Evolutionary conservation across 371 early-diverging fungal genomes (phyloP).

Genomic region (Blakeslea trispora): DNA sequence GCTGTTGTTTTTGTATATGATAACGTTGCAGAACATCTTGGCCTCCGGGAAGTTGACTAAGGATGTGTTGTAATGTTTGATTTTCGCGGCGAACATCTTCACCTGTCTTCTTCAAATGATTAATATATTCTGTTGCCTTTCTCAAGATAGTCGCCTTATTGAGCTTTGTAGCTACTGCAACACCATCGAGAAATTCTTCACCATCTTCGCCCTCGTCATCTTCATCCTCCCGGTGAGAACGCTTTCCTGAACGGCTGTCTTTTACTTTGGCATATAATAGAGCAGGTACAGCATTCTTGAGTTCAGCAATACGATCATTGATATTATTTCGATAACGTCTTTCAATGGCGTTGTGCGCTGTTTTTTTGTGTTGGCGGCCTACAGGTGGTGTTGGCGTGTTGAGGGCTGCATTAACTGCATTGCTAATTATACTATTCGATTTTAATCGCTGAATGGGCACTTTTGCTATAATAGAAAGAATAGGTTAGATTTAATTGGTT

Average conservation of each 20-base stretch:
- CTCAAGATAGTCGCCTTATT: slow-evolving; percentile 91
- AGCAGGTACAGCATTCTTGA: slow-evolving; percentile 85
- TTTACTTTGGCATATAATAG: slow-evolving; percentile 64
- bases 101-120: slow-evolving; percentile 67
- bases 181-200: slow-evolving; percentile 68
- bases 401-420: slow-evolving; percentile 16
- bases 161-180: slow-evolving; percentile 73
- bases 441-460: slow-evolving; percentile 46
- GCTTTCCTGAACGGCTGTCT: slow-evolving; percentile 29
- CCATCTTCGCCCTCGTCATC: slow-evolving; percentile 62
- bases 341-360: slow-evolving; percentile 93
- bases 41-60: slow-evolving; percentile 60
- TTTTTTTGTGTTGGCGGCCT: slow-evolving; percentile 66
- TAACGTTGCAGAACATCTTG: slow-evolving; percentile 43
- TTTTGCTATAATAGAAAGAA: slow-evolving; percentile 26
- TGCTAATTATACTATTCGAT: slow-evolving; percentile 16
- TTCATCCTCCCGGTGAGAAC: slow-evolving; percentile 41
- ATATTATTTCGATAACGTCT: slow-evolving; percentile 92
- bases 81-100: slow-evolving; percentile 60
- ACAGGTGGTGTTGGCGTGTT: slow-evolving; percentile 6
- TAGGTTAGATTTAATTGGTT: slow-evolving; percentile 10
- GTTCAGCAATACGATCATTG: slow-evolving; percentile 88
- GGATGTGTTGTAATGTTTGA: slow-evolving; percentile 45
- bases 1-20: slow-evolving; percentile 36
- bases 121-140: slow-evolving; percentile 89